Conservation (phyloP, 768 basidiomycete species). For the Naganishia vishniacii region DNA sequence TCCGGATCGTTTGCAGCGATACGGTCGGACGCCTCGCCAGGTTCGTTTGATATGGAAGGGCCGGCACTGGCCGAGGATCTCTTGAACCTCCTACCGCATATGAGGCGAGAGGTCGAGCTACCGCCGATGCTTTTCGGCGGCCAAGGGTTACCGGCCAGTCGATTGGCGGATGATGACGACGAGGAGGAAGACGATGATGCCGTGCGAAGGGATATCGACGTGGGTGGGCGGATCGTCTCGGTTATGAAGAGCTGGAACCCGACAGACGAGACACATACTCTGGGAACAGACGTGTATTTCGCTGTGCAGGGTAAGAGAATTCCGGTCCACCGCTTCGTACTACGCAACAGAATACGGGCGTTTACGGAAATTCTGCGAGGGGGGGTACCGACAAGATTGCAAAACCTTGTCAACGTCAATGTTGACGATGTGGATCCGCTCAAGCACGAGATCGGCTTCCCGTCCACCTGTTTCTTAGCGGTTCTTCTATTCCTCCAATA, state of each 20-base stretch:
- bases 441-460: conserved; percentile 15
- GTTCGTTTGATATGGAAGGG: conserved; percentile 57
- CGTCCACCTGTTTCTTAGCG: conserved; percentile 52
- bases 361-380: conserved; percentile 3
- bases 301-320: conserved; percentile 44
- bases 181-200: conserved; percentile 51
- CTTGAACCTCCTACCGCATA: conserved; percentile 63
- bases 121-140: conserved; percentile 33
- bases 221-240: conserved; percentile 39
- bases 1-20: conserved; percentile 85
- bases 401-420: conserved; percentile 10
- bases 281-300: conserved; percentile 34
- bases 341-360: conserved; percentile 55
- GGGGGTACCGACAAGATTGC: conserved; percentile 12
- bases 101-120: conserved; percentile 34
- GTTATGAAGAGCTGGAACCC: conserved; percentile 43
- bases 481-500: conserved; percentile 73
- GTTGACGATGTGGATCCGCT: conserved; percentile 9
- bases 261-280: conserved; percentile 21
- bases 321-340: conserved; percentile 63
- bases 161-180: conserved; percentile 48
- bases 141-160: conserved; percentile 15
- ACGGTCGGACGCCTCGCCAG: conserved; percentile 63
- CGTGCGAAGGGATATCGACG: conserved; percentile 40
- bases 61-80: conserved; percentile 63